Percentiles rank a stretch among this genome's conserved stretches.
Evolutionary conservation across 2,329 filamentous ascomycete species (phyloP).

Genomic region (Monosporascus sp.): DNA sequence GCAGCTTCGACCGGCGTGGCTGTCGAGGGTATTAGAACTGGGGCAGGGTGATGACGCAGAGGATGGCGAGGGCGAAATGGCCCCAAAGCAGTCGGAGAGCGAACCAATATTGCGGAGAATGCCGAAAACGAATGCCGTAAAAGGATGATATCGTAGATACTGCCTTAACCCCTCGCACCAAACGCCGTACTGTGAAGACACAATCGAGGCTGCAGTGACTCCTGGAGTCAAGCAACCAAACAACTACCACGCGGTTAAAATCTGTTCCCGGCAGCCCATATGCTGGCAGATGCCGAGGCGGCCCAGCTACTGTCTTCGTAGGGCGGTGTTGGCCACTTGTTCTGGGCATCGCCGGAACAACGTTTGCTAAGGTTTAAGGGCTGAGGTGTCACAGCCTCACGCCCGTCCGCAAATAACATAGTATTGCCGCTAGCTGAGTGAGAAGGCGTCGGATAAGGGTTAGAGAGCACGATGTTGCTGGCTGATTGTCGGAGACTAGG

Average conservation of each 20-base stretch:
- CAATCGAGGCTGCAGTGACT: constrained; percentile 16
- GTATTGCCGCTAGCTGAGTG: constrained; percentile 79
- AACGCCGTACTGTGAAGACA: constrained; percentile 30
- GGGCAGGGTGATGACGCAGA: constrained; percentile 22
- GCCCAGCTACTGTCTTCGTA: constrained; percentile 95
- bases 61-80: constrained; percentile 10
- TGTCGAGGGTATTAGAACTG: constrained; percentile 24
- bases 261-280: constrained; percentile 66
- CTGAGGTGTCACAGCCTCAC: constrained; percentile 59
- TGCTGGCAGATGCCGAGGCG: constrained; percentile 73
- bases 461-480: constrained; percentile 56
- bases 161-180: constrained; percentile 17
- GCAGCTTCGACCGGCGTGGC: constrained; percentile 12
- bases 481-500: constrained; percentile 55
- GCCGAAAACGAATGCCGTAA: constrained; percentile 24
- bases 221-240: constrained; percentile 6
- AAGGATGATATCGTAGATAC: constrained; percentile 18
- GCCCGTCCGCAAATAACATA: constrained; percentile 64
- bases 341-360: constrained; percentile 35
- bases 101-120: constrained; percentile 21
- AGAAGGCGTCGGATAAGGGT: constrained; percentile 63
- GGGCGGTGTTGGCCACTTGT: constrained; percentile 91
- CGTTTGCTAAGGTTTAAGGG: constrained; percentile 65
- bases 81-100: constrained; percentile 22
- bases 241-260: constrained; percentile 39